Percentiles rank a stretch among this genome's conserved stretches.
phyloP scores from a whole-genome alignment of 768 basidiomycete genomes.

The Porpolomopsis calyptriformis region DNA sequence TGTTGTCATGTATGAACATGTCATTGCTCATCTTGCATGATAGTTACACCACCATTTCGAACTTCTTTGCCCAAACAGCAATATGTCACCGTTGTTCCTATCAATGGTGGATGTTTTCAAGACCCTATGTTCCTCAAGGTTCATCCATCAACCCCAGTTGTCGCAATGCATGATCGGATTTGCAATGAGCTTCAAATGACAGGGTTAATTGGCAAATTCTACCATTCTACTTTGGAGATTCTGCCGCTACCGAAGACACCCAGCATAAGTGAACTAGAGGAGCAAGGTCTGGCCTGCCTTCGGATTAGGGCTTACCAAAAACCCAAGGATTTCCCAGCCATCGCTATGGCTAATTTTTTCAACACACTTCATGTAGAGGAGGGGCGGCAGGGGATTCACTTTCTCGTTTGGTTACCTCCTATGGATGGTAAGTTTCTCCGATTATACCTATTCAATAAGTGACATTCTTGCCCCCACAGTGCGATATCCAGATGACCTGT shows the following conservation, averaged over 20 bases:
- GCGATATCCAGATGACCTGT: neutral
- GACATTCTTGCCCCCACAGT: neutral
- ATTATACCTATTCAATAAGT: neutral
- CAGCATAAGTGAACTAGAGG: neutral
- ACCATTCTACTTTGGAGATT: too few relatives aligned
- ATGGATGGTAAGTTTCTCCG: neutral
- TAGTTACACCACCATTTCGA: too few relatives aligned
- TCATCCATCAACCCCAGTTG: too few relatives aligned
- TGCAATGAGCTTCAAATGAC: too few relatives aligned
- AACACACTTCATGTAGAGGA: neutral
- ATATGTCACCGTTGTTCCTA: too few relatives aligned
- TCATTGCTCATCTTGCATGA: too few relatives aligned
- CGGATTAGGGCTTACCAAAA: neutral
- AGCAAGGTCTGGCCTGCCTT: neutral
- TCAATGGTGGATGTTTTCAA: too few relatives aligned
- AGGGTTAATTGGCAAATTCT: too few relatives aligned
- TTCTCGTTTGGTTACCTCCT: conserved; percentile 2
- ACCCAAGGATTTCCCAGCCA: neutral
- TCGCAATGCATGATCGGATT: too few relatives aligned
- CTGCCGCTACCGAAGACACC: neutral
- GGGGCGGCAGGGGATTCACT: neutral
- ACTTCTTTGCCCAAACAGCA: too few relatives aligned
- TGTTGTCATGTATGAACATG: too few relatives aligned
- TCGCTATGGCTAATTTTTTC: neutral
- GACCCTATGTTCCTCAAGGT: too few relatives aligned